A percentile compares a stretch with the other conserved stretches of the same genome.
phyloP scores from a whole-genome alignment of 2,329 filamentous ascomycete genomes.

The Penicillium sp. region DNA sequence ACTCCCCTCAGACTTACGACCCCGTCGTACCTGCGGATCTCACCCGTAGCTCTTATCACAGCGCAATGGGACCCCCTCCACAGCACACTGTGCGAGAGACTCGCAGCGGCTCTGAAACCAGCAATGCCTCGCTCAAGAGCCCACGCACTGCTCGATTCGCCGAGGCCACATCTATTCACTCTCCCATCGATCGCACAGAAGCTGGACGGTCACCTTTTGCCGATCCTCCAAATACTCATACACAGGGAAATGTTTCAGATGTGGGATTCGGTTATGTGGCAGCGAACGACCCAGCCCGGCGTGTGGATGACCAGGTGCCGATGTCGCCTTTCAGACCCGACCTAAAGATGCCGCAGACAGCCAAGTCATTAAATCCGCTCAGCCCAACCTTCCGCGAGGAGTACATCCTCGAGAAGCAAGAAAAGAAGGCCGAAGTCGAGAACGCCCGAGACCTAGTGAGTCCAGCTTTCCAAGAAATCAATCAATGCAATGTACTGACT shows the following conservation, averaged over 20 bases:
- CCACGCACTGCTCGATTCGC: slow-evolving; percentile 63
- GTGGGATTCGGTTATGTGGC: slow-evolving; percentile 90
- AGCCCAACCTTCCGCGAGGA: slow-evolving; percentile 93
- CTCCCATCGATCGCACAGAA: slow-evolving; percentile 55
- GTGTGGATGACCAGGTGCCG: slow-evolving; percentile 58
- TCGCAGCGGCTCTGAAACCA: slow-evolving; percentile 34
- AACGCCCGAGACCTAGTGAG: slow-evolving; percentile 85
- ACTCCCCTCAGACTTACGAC: slow-evolving; percentile 33
- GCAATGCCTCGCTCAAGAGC: slow-evolving; percentile 45
- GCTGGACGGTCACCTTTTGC: slow-evolving; percentile 50
- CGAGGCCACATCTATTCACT: slow-evolving; percentile 64
- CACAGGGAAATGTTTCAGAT: slow-evolving; percentile 65
- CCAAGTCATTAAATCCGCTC: slow-evolving; percentile 71
- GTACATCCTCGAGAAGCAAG: slow-evolving; percentile 79
- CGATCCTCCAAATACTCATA: slow-evolving; percentile 52
- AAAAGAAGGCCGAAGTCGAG: slow-evolving; percentile 76
- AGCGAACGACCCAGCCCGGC: slow-evolving; percentile 51
- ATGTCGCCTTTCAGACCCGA: slow-evolving; percentile 85
- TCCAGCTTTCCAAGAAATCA: slow-evolving; percentile 20
- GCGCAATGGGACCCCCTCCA: slow-evolving; percentile 29
- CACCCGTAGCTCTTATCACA: slow-evolving; percentile 33
- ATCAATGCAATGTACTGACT: slow-evolving; percentile 37
- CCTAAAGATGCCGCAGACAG: slow-evolving; percentile 81
- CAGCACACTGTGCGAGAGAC: slow-evolving; percentile 28
- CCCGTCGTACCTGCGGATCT: slow-evolving; percentile 43